Percentiles rank a stretch among this genome's conserved stretches.
phyloP scores from a whole-genome alignment of 192 early-diverging fungal species.

The Spizellomyces sp. region DNA sequence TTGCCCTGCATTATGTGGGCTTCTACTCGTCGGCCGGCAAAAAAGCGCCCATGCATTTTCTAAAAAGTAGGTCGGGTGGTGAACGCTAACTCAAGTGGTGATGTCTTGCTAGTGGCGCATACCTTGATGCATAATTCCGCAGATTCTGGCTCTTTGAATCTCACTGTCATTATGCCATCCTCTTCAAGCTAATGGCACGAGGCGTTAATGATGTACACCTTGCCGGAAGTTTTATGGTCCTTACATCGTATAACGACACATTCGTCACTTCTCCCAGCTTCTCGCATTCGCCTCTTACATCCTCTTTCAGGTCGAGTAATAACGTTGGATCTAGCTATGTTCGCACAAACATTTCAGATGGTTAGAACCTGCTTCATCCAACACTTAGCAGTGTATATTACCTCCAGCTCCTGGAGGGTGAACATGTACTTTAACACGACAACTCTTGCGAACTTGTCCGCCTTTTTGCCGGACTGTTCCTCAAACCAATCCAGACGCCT shows the following conservation, averaged over 20 bases:
- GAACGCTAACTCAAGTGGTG: background rate
- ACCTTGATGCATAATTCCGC: constrained; percentile 87
- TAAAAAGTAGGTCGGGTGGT: constrained; percentile 29
- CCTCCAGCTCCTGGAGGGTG: constrained; percentile 83
- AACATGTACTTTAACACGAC: constrained; percentile 98
- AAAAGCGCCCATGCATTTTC: constrained; percentile 90
- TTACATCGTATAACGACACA: constrained; percentile 91
- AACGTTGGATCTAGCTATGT: constrained; percentile 77
- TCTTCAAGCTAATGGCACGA: constrained; percentile 34
- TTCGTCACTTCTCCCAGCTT: constrained; percentile 92
- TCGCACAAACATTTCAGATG: background rate
- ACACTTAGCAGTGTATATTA: constrained; percentile 31
- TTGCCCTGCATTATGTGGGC: constrained; percentile 84
- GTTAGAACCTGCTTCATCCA: background rate
- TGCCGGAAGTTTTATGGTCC: constrained; percentile 19
- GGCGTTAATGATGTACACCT: too few relatives aligned
- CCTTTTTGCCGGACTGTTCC: constrained; percentile 60
- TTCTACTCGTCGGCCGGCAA: constrained; percentile 78
- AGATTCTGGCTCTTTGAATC: constrained; percentile 79
- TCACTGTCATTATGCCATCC: constrained; percentile 86
- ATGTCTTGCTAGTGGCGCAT: constrained; percentile 7
- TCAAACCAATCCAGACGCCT: constrained; percentile 95
- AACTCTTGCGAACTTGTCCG: constrained; percentile 76
- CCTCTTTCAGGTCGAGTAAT: constrained; percentile 89
- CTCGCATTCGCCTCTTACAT: constrained; percentile 92